Percentiles rank a stretch among this genome's conserved stretches.
phyloP scores from a whole-genome alignment of 805 yeast species.

The baker's yeast (Saccharomyces cerevisiae) region DNA sequence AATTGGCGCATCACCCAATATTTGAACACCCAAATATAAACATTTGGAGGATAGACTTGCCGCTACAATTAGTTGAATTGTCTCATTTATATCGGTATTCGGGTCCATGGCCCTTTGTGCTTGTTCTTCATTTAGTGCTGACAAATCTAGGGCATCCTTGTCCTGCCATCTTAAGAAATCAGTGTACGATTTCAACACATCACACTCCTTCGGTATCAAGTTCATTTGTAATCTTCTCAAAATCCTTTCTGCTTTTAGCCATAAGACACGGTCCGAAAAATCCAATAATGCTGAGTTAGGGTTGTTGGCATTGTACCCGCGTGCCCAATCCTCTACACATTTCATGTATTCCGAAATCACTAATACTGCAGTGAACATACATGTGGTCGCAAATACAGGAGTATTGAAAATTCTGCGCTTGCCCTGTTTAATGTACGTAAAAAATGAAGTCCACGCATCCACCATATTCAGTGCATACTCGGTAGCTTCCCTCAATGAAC shows the following conservation, averaged over 20 bases:
- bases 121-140: constrained; percentile 38
- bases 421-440: constrained; percentile 35
- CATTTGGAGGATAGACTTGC: constrained; percentile 49
- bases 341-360: constrained; percentile 53
- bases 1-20: constrained; percentile 76
- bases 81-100: constrained; percentile 35
- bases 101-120: constrained; percentile 42
- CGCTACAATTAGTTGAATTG: constrained; percentile 40
- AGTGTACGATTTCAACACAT: constrained; percentile 42
- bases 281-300: constrained; percentile 25
- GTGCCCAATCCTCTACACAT: constrained; percentile 42
- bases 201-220: constrained; percentile 44
- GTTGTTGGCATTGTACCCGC: constrained; percentile 28
- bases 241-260: constrained; percentile 56
- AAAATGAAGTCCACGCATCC: constrained; percentile 63
- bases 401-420: constrained; percentile 15
- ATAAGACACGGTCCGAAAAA: constrained; percentile 47
- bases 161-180: constrained; percentile 53
- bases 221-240: constrained; percentile 54
- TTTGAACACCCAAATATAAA: constrained; percentile 62
- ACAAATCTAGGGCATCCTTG: constrained; percentile 29
- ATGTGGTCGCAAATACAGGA: constrained; percentile 67
- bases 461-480: constrained; percentile 50
- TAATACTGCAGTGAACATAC: constrained; percentile 49
- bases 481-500: constrained; percentile 57